Percentiles rank a stretch among this genome's conserved stretches.
Conservation (phyloP, 768 basidiomycete species). For the Phaeotremella skinneri region DNA sequence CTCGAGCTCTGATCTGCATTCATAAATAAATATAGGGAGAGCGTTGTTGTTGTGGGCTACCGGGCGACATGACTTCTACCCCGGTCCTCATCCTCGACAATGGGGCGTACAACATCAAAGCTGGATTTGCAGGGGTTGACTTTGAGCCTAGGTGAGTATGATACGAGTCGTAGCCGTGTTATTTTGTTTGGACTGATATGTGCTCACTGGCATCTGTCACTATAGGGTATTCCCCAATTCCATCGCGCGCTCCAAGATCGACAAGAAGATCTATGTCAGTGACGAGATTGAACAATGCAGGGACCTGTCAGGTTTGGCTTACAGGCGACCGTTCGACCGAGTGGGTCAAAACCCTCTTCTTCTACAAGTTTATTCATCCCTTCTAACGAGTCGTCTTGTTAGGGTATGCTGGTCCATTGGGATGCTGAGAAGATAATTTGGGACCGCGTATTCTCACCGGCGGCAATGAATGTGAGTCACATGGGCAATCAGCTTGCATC, state of each 20-base stretch:
- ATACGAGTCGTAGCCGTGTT: too few species aligned
- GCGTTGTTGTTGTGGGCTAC: too few species aligned
- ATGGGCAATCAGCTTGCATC: not conserved
- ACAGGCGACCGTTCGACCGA: conserved; percentile 83
- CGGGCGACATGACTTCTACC: conserved; percentile 32
- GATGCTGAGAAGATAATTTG: conserved; percentile 91
- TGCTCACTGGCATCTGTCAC: not conserved
- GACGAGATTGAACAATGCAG: conserved; percentile 74
- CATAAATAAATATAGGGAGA: too few species aligned
- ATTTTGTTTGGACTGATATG: not conserved
- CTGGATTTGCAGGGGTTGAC: conserved; percentile 58
- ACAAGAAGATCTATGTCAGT: conserved; percentile 77
- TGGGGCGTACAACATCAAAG: conserved; percentile 79
- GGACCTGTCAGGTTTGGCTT: conserved; percentile 77
- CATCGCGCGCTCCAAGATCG: conserved; percentile 77
- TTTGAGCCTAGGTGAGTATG: conserved; percentile 31
- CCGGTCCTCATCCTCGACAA: conserved; percentile 76
- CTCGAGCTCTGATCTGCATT: too few species aligned
- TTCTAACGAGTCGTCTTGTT: not conserved
- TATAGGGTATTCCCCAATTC: conserved; percentile 73
- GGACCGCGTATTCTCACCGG: conserved; percentile 80
- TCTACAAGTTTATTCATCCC: not conserved
- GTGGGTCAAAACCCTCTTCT: conserved; percentile 58
- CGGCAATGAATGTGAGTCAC: conserved; percentile 61
- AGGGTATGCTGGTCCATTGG: conserved; percentile 95